phyloP scores from a whole-genome alignment of 371 early-diverging fungal genomes.

The Rhizopus stolonifer region DNA sequence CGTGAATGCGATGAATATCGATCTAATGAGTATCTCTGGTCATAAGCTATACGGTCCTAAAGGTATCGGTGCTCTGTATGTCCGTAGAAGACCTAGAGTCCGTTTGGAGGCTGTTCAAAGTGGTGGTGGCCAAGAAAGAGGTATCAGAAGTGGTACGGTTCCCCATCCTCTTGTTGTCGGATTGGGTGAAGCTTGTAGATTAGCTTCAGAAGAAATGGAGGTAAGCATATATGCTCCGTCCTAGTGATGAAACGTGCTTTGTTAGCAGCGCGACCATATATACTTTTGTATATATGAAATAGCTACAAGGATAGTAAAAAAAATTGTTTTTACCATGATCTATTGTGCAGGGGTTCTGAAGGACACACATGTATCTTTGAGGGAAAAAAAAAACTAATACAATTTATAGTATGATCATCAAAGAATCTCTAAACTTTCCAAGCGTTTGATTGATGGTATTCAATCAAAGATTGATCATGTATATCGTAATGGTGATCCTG shows the following conservation, averaged over 20 bases:
- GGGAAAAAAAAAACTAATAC: background rate
- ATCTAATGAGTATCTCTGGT: slow-evolving; percentile 96
- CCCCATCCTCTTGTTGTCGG: slow-evolving; percentile 97
- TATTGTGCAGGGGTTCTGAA: slow-evolving; percentile 74
- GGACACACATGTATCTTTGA: slow-evolving; percentile 6
- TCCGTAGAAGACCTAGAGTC: slow-evolving; percentile 95
- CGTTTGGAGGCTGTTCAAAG: slow-evolving; percentile 91
- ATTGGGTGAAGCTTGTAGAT: slow-evolving; percentile 93
- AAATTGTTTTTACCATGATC: slow-evolving; percentile 47
- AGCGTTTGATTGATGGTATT: slow-evolving; percentile 81
- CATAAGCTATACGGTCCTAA: slow-evolving; percentile 99
- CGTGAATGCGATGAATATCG: slow-evolving; percentile 96
- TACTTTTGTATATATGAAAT: slow-evolving; percentile 3
- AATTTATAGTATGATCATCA: slow-evolving; percentile 73
- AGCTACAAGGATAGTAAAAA: slow-evolving; percentile 31
- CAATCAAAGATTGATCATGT: slow-evolving; percentile 77
- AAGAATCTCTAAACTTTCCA: slow-evolving; percentile 73
- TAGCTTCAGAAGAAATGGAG: slow-evolving; percentile 88
- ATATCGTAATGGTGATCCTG: slow-evolving; percentile 88
- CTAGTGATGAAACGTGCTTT: slow-evolving; percentile 33
- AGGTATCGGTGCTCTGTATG: slow-evolving; percentile 97
- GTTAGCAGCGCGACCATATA: slow-evolving; percentile 18
- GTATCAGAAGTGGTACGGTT: slow-evolving; percentile 97
- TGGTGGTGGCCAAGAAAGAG: slow-evolving; percentile 99
- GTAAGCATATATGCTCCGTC: slow-evolving; percentile 47